Percentiles rank a stretch among this genome's conserved stretches.
Evolutionary conservation across 2,329 filamentous ascomycete genomes (phyloP).

Genomic region (Colletotrichum sp.): DNA sequence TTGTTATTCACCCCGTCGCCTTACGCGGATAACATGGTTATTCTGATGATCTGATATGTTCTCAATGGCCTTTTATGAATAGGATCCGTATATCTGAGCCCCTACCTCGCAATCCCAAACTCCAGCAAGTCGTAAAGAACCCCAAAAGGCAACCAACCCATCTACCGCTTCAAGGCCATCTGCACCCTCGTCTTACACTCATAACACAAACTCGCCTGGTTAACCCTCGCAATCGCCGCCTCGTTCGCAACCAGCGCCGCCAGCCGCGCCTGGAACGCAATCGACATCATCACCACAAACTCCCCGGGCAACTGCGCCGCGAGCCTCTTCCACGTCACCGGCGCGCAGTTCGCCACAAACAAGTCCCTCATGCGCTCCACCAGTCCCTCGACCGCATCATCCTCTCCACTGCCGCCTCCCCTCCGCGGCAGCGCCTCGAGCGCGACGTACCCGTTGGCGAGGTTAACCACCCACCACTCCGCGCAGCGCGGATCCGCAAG

Average conservation of each 20-base stretch:
- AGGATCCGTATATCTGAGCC: neutral
- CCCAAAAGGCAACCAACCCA: neutral
- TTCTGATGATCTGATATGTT: accelerated
- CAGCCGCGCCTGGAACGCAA: slow-evolving; percentile 15
- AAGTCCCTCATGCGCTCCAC: neutral
- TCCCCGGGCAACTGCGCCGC: neutral
- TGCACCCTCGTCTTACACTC: slow-evolving; percentile 18
- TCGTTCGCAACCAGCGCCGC: slow-evolving; percentile 2
- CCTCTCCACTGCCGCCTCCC: accelerated
- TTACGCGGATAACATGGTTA: accelerated
- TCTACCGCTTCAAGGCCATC: neutral
- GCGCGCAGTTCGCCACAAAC: slow-evolving; percentile 1
- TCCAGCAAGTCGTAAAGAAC: neutral
- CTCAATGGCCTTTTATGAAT: accelerated
- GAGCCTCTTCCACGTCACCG: neutral
- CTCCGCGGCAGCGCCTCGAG: neutral
- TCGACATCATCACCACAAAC: slow-evolving; percentile 7
- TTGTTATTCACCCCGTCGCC: accelerated
- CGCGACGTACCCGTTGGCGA: slow-evolving; percentile 8
- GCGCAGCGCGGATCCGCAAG: neutral
- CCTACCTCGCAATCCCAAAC: neutral
- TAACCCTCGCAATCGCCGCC: slow-evolving; percentile 12
- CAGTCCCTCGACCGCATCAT: neutral
- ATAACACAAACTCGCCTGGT: slow-evolving; percentile 11
- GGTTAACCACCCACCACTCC: slow-evolving; percentile 14